phyloP scores from a whole-genome alignment of 2,329 filamentous ascomycete species.

The Ascochyta pisi region DNA sequence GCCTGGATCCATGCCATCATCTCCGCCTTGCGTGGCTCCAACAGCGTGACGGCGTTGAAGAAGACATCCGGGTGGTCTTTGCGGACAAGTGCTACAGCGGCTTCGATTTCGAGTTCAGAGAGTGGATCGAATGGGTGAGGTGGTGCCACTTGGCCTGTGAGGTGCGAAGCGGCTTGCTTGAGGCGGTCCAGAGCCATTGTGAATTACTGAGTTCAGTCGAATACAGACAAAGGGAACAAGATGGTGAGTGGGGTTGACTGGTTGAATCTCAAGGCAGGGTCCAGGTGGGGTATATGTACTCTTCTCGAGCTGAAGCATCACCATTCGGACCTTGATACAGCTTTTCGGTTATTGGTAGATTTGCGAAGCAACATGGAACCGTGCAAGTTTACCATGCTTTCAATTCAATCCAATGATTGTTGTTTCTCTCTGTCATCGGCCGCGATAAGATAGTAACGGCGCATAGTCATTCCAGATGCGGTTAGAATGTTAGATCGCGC shows the following conservation, averaged over 20 bases:
- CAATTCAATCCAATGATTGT: slow-evolving; percentile 14
- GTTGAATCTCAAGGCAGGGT: not conserved
- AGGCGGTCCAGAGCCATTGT: slow-evolving; percentile 68
- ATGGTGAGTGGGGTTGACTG: not conserved
- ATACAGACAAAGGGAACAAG: not conserved
- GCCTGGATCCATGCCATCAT: slow-evolving; percentile 81
- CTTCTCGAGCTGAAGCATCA: not conserved
- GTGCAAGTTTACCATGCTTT: slow-evolving; percentile 10
- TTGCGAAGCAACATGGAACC: not conserved
- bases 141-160: slow-evolving; percentile 61
- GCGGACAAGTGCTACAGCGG: slow-evolving; percentile 71
- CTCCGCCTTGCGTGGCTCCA: slow-evolving; percentile 83
- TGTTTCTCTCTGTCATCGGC: slow-evolving; percentile 3
- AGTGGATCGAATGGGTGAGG: slow-evolving; percentile 83
- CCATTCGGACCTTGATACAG: not conserved
- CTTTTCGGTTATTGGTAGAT: slow-evolving; percentile 8
- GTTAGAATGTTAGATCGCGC: not conserved
- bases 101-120: slow-evolving; percentile 73
- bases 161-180: slow-evolving; percentile 68
- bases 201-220: not conserved
- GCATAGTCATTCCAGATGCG: slow-evolving; percentile 3
- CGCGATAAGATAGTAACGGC: not conserved
- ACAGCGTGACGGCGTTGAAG: slow-evolving; percentile 86
- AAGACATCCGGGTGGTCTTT: slow-evolving; percentile 73
- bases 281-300: slow-evolving; percentile 14